Conservation (phyloP, 768 basidiomycete genomes). For the Lactarius pseudohatsudake region DNA sequence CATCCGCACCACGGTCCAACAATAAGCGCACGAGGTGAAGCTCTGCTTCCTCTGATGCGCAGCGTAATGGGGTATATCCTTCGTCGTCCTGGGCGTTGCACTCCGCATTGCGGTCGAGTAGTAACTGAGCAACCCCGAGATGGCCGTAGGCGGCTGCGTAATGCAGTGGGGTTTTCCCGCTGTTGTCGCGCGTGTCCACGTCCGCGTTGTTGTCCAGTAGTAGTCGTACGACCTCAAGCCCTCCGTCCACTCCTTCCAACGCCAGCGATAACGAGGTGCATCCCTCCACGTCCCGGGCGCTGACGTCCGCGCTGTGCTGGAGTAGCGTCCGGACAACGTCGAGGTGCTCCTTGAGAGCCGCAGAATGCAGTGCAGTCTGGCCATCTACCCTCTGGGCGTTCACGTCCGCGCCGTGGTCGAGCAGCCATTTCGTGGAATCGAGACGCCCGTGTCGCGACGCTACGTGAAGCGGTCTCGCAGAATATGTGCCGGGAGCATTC, state of each 20-base stretch:
- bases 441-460: background rate
- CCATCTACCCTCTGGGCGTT: background rate
- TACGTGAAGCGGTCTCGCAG: background rate
- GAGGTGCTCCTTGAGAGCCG: background rate
- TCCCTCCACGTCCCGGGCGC: background rate
- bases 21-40: background rate
- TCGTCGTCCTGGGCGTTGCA: background rate
- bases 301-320: background rate
- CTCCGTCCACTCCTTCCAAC: background rate
- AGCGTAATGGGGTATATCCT: background rate
- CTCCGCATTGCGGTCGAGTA: background rate
- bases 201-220: background rate
- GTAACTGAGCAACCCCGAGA: background rate
- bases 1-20: background rate
- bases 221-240: background rate
- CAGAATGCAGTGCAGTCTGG: background rate
- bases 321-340: background rate
- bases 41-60: background rate
- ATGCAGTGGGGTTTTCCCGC: background rate
- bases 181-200: background rate
- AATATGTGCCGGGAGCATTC: background rate
- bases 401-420: conserved; percentile 3
- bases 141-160: background rate
- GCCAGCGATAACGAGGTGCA: background rate
- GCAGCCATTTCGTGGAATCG: background rate